phyloP scores from a whole-genome alignment of 1,139 yeast genomes.

The Insectozyma bohioensis region DNA sequence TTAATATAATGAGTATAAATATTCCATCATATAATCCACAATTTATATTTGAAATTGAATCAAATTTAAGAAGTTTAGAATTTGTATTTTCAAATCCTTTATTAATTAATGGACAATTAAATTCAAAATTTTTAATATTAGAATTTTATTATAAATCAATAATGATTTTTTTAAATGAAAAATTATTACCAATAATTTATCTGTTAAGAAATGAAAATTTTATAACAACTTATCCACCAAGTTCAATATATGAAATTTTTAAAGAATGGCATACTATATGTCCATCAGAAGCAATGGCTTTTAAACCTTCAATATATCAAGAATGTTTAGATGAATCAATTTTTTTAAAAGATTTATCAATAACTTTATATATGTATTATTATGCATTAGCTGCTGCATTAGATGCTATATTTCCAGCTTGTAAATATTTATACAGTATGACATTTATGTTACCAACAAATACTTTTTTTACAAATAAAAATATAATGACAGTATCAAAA shows the following conservation, averaged over 20 bases:
- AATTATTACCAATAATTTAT: slow-evolving; percentile 16
- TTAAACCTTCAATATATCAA: neutral
- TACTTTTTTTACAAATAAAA: slow-evolving; percentile 14
- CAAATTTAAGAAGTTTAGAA: slow-evolving; percentile 20
- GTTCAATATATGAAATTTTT: slow-evolving; percentile 19
- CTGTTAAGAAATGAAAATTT: slow-evolving; percentile 16
- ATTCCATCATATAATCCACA: slow-evolving; percentile 29
- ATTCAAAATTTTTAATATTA: slow-evolving; percentile 10
- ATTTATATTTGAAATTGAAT: slow-evolving; percentile 23
- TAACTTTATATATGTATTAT: slow-evolving; percentile 26
- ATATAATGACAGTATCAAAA: slow-evolving; percentile 15
- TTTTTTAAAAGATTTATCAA: slow-evolving; percentile 20
- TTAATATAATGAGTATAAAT: slow-evolving; percentile 22
- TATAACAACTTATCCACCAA: slow-evolving; percentile 22
- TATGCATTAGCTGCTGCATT: slow-evolving; percentile 25
- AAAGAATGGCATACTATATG: slow-evolving; percentile 23
- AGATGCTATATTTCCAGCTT: slow-evolving; percentile 27
- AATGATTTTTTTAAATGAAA: slow-evolving; percentile 14
- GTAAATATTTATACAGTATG: slow-evolving; percentile 23
- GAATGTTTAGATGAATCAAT: slow-evolving; percentile 12
- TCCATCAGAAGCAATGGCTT: slow-evolving; percentile 23
- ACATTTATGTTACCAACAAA: slow-evolving; percentile 22
- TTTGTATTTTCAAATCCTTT: slow-evolving; percentile 15
- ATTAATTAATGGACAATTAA: neutral
- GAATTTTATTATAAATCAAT: slow-evolving; percentile 16